Evolutionary conservation across 2,329 filamentous ascomycete genomes (phyloP), one percentile per base, ranked within the genome.

Genomic region (Capronia epimyces): DNA sequence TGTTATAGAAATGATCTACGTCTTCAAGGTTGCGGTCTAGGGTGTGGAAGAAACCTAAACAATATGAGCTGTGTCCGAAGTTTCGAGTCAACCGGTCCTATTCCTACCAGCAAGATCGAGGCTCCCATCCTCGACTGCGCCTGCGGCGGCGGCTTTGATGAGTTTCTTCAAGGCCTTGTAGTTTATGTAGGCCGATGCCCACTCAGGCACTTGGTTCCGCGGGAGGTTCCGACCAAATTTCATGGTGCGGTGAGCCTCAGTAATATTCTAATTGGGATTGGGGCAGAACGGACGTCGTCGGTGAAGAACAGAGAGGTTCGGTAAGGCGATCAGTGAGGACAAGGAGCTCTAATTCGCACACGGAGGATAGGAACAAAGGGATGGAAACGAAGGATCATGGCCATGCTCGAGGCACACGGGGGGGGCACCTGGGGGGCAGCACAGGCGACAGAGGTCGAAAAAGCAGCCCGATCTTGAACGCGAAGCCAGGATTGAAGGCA

Each of bases 1-100:
- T 94, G 73, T 95, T 96, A 76, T 96, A 97, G 70, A 98, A 97
- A 45, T 81, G 81, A 69, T 96, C 89, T 67, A 98, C 91, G 71
- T 95, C 87, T 75, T 98, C 93, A 65, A 98, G 84, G 67, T 97
- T 96, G 63, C 93, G 87, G 67, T 98, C 93, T 68, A 98, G 83
- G 58, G 86, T 87, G 69, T 91, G 95, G 75, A 96, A 95, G 78
- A 98, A 95, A 69, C 90, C 93, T 96, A 74, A 63, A 63, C 57
- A 57, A 43, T 21, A 54, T 59, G 36, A 56, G 53, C 16, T 50
- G 31, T 45, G 41, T 39, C 48, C 47, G 46, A 20, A 24, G 62
- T 64, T 25, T 21, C 41, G 50, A 59, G 63, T 63, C 62, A 61
- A 64, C 62, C 58, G 52, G 64, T n/a, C n/a, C n/a, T n/a, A n/a